Percentiles rank a stretch among this genome's conserved stretches.
Evolutionary conservation across 2,329 filamentous ascomycete species (phyloP).

Genomic region (Colletotrichum tabaci): DNA sequence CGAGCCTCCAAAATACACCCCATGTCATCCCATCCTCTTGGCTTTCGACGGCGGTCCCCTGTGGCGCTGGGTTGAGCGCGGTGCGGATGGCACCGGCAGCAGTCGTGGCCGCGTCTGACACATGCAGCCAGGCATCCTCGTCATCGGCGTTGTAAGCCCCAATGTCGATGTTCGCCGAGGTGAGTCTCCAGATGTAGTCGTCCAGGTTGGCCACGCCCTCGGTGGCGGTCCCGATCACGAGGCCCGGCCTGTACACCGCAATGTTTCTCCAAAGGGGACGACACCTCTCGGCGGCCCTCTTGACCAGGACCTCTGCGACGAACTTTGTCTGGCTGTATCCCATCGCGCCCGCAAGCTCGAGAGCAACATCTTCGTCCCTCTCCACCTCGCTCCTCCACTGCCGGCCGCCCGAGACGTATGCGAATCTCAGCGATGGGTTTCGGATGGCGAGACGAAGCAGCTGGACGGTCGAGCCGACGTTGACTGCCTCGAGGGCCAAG

Average conservation of each 20-base stretch:
- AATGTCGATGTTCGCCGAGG: slow-evolving; percentile 36
- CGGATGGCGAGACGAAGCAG: slow-evolving; percentile 1
- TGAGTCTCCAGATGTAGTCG: slow-evolving; percentile 45
- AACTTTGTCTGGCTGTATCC: slow-evolving; percentile 47
- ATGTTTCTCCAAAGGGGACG: not conserved
- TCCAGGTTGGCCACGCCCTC: slow-evolving; percentile 44
- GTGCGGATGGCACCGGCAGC: not conserved
- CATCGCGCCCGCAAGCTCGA: slow-evolving; percentile 37
- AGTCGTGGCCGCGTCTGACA: slow-evolving; percentile 18
- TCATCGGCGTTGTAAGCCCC: slow-evolving; percentile 40
- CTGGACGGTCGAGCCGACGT: slow-evolving; percentile 14
- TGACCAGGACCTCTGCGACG: slow-evolving; percentile 44
- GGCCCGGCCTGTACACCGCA: slow-evolving; percentile 33
- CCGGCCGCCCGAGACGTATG: slow-evolving; percentile 26
- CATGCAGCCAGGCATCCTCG: slow-evolving; percentile 23
- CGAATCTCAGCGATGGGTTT: slow-evolving; percentile 1
- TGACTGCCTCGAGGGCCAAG: slow-evolving; percentile 12
- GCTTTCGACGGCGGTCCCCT: not conserved
- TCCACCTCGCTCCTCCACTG: slow-evolving; percentile 10
- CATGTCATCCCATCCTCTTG: slow-evolving; percentile 32
- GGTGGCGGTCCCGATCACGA: slow-evolving; percentile 44
- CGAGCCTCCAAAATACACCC: slow-evolving; percentile 21
- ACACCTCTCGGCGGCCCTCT: slow-evolving; percentile 39
- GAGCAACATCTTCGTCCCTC: slow-evolving; percentile 6
- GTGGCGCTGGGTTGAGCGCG: not conserved